These are phyloP conservation scores for Monosporascus sp. DNA, from an alignment of 2,329 filamentous ascomycete genomes.

Conservation along the genomic window DNA sequence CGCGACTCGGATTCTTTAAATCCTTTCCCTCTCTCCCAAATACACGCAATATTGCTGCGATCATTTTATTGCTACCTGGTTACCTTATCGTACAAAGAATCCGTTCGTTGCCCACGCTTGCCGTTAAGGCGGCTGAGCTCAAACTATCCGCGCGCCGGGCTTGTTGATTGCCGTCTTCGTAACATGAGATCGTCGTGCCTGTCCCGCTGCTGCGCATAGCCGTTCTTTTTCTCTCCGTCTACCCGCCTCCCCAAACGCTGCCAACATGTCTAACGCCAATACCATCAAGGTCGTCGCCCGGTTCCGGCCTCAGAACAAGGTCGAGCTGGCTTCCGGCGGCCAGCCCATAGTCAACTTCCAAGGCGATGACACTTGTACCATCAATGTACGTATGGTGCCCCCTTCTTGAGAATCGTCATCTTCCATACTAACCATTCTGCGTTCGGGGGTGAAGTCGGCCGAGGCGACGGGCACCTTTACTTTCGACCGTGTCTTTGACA, in stretches of 20 bases:
- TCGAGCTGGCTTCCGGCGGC: slow-evolving; percentile 85
- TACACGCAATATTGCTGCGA: too few species aligned
- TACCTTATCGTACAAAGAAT: background rate
- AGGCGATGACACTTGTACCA: slow-evolving; percentile 78
- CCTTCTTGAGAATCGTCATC: too few species aligned
- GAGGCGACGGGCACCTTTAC: slow-evolving; percentile 85
- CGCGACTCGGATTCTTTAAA: too few species aligned
- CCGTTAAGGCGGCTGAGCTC: slow-evolving; percentile 25
- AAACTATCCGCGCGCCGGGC: slow-evolving; percentile 4
- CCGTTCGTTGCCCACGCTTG: slow-evolving; percentile 22
- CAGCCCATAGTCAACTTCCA: slow-evolving; percentile 88
- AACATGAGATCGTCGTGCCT: slow-evolving; percentile 25
- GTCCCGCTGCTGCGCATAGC: slow-evolving; percentile 22
- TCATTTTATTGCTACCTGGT: slow-evolving; percentile 7
- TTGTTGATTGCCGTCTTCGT: slow-evolving; percentile 10
- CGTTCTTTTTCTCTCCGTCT: slow-evolving; percentile 1
- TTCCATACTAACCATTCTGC: slow-evolving; percentile 20
- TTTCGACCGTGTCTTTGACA: slow-evolving; percentile 96
- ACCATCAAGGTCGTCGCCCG: slow-evolving; percentile 90
- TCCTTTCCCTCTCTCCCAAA: too few species aligned
- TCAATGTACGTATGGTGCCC: slow-evolving; percentile 60
- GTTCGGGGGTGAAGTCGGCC: slow-evolving; percentile 57
- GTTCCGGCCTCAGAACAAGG: slow-evolving; percentile 93
- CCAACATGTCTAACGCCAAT: slow-evolving; percentile 54
- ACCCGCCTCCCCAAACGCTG: slow-evolving; percentile 7